Conservation (phyloP, 495 filamentous ascomycete species). For the Sphaerosporella brunnea region DNA sequence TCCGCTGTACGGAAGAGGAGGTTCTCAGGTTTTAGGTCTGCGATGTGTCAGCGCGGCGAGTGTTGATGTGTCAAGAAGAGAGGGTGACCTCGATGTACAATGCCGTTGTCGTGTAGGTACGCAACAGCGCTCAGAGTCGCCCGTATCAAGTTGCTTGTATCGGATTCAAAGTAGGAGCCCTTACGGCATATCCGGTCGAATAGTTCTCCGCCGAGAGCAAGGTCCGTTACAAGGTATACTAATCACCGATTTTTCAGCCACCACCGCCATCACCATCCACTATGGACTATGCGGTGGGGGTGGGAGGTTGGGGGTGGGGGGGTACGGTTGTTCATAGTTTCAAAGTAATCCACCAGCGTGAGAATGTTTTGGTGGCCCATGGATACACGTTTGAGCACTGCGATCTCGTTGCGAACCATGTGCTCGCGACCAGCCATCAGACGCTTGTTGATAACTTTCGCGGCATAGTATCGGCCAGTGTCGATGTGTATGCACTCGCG, state of each 20-base stretch:
- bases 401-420: conserved; percentile 98
- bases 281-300: too few relatives aligned
- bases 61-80: neutral
- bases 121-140: conserved; percentile 93
- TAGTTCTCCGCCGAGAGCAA: conserved; percentile 87
- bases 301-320: too few relatives aligned
- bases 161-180: conserved; percentile 92
- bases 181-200: conserved; percentile 98
- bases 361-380: conserved; percentile 98
- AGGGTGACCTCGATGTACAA: conserved; percentile 67
- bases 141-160: conserved; percentile 86
- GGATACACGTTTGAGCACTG: conserved; percentile 84
- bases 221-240: conserved; percentile 95
- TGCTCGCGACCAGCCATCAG: conserved; percentile 95
- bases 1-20: conserved; percentile 63
- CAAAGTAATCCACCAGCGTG: conserved; percentile 95
- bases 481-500: conserved; percentile 99
- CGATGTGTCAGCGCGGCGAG: neutral
- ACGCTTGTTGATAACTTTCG: conserved; percentile 98
- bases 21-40: conserved; percentile 56
- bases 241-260: neutral
- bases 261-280: too few relatives aligned
- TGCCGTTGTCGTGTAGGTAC: conserved; percentile 95
- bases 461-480: conserved; percentile 92
- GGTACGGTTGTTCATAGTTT: conserved; percentile 93